Conservation (phyloP, 495 filamentous ascomycete genomes). For the Alectoria sarmentosa region DNA sequence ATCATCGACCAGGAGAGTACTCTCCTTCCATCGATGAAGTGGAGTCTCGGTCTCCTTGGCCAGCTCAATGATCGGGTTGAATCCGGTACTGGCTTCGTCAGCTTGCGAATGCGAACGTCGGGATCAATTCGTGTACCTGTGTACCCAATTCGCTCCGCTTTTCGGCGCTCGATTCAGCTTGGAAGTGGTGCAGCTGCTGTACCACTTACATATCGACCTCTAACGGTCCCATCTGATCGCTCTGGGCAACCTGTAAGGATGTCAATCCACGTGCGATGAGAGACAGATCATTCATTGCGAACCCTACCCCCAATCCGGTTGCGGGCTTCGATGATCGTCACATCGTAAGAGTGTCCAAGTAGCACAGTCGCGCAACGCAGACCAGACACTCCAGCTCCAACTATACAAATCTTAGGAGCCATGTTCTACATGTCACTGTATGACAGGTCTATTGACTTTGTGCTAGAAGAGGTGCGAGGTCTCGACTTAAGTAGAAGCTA, state of each 20-base stretch:
- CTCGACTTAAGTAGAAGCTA: too few relatives aligned
- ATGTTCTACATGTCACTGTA: too few relatives aligned
- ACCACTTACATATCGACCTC: constrained; percentile 19
- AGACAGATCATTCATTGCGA: constrained; percentile 28
- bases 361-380: constrained; percentile 80
- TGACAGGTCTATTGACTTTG: too few relatives aligned
- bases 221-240: constrained; percentile 27
- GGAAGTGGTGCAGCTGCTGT: not conserved
- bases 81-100: constrained; percentile 49
- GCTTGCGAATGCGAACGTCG: not conserved
- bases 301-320: constrained; percentile 79
- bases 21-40: constrained; percentile 52
- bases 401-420: too few relatives aligned
- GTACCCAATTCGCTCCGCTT: constrained; percentile 94
- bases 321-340: constrained; percentile 81
- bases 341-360: constrained; percentile 65
- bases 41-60: constrained; percentile 60
- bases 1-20: constrained; percentile 53
- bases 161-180: not conserved
- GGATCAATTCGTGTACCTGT: constrained; percentile 31
- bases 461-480: too few relatives aligned
- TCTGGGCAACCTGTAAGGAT: constrained; percentile 30
- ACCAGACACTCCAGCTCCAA: constrained; percentile 86
- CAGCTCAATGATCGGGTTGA: constrained; percentile 79
- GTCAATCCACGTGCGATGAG: not conserved